A percentile compares a stretch with the other conserved stretches of the same genome.
These are phyloP conservation scores for Pleurozium schreberi DNA, from an alignment of 225 moss, liverwort and hornwort species.

Conservation along the genomic window DNA sequence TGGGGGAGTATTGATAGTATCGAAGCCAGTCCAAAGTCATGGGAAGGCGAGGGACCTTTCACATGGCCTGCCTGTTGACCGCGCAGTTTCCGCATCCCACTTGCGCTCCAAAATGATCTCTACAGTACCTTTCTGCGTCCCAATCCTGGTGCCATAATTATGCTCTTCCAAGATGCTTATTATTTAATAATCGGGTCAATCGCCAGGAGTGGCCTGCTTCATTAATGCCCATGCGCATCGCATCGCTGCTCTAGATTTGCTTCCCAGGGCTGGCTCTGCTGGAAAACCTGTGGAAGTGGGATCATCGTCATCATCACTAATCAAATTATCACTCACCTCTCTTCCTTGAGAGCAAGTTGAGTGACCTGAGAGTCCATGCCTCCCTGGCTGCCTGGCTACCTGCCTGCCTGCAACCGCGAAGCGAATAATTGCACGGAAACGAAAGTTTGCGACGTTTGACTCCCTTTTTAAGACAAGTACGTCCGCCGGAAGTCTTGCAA, in stretches of 20 bases:
- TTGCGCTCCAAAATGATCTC: slow-evolving; percentile 30
- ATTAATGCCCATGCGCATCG: slow-evolving; percentile 23
- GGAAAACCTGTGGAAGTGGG: neutral
- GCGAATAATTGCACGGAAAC: slow-evolving; percentile 1
- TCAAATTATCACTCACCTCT: neutral
- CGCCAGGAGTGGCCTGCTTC: slow-evolving; percentile 12
- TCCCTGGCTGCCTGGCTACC: neutral
- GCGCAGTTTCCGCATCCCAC: slow-evolving; percentile 19
- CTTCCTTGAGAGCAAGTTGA: no score
- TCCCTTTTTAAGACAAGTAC: neutral
- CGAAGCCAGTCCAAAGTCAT: slow-evolving; percentile 33
- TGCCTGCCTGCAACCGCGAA: neutral
- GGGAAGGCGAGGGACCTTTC: slow-evolving; percentile 19
- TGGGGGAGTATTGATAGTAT: slow-evolving; percentile 1
- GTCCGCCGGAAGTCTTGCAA: neutral
- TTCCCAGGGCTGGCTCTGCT: neutral
- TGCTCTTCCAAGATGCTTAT: slow-evolving; percentile 24
- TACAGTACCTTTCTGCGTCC: slow-evolving; percentile 14
- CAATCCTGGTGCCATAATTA: slow-evolving; percentile 20
- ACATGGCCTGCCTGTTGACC: slow-evolving; percentile 37
- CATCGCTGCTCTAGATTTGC: slow-evolving; percentile 21
- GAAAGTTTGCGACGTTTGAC: neutral
- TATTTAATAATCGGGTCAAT: slow-evolving; percentile 20
- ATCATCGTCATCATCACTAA: neutral
- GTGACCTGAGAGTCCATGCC: neutral